Conservation (phyloP, 495 filamentous ascomycete genomes). For the Xylaria scruposa region DNA sequence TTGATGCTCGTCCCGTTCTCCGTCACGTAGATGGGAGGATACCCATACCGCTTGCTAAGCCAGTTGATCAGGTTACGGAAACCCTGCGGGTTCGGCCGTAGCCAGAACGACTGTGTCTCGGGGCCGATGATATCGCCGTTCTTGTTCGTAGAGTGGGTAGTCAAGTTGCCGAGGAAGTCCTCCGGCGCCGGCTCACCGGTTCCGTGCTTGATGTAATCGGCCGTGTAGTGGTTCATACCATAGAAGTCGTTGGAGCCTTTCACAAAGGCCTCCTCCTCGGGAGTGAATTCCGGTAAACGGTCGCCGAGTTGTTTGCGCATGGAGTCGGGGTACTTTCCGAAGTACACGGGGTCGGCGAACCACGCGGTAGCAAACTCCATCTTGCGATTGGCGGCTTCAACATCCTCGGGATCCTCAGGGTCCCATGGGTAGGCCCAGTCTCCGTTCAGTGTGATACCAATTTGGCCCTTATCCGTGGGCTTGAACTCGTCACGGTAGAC, state of each 20-base stretch:
- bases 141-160: conserved; percentile 72
- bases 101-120: conserved; percentile 78
- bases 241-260: conserved; percentile 83
- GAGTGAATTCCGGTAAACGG: conserved; percentile 68
- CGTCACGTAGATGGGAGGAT: conserved; percentile 80
- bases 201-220: conserved; percentile 80
- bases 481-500: conserved; percentile 74
- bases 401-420: conserved; percentile 59
- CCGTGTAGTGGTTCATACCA: conserved; percentile 86
- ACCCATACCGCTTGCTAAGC: conserved; percentile 76
- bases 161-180: conserved; percentile 75
- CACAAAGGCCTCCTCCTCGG: conserved; percentile 70
- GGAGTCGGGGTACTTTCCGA: conserved; percentile 76
- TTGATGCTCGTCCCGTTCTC: conserved; percentile 82
- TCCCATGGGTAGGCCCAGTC: conserved; percentile 66
- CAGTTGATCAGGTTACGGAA: conserved; percentile 80
- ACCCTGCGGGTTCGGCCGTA: conserved; percentile 71
- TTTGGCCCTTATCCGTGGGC: conserved; percentile 61
- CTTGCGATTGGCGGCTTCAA: conserved; percentile 67
- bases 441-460: conserved; percentile 69
- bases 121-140: conserved; percentile 71
- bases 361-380: conserved; percentile 70
- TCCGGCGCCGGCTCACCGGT: conserved; percentile 60
- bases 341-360: conserved; percentile 79
- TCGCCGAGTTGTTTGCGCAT: conserved; percentile 77